Evolutionary conservation across 768 basidiomycete species (phyloP).

Genomic region (Amanita pseudoporphyria): DNA sequence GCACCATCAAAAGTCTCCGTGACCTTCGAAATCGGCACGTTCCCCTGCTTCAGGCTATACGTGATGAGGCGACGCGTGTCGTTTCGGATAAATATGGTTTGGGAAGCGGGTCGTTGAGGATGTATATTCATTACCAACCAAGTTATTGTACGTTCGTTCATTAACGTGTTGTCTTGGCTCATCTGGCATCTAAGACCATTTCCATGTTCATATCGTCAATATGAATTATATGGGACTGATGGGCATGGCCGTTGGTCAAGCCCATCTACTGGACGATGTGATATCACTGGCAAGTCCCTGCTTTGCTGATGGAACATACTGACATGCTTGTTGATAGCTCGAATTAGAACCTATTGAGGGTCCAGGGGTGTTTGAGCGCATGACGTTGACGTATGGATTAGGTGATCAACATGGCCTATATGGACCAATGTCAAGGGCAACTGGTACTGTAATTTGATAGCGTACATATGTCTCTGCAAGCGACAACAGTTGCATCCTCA

Average conservation of each 20-base stretch:
- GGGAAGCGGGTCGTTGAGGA: slow-evolving; percentile 47
- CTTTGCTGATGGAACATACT: background rate
- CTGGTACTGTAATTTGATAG: background rate
- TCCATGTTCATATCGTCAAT: slow-evolving; percentile 90
- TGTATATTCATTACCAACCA: slow-evolving; percentile 94
- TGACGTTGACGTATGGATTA: slow-evolving; percentile 76
- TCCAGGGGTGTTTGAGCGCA: slow-evolving; percentile 49
- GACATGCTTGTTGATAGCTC: slow-evolving; percentile 14
- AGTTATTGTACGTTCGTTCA: slow-evolving; percentile 68
- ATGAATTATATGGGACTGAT: slow-evolving; percentile 51
- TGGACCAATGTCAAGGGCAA: slow-evolving; percentile 23
- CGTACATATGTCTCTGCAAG: background rate
- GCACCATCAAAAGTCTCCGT: slow-evolving; percentile 59
- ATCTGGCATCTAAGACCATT: slow-evolving; percentile 55
- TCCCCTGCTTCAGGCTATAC: slow-evolving; percentile 56
- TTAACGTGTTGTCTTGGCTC: background rate
- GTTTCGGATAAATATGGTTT: slow-evolving; percentile 63
- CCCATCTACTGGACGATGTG: slow-evolving; percentile 87
- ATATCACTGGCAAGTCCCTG: slow-evolving; percentile 61
- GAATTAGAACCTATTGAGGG: slow-evolving; percentile 54
- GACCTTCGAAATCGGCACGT: slow-evolving; percentile 65
- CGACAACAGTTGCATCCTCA: background rate
- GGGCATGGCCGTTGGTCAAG: slow-evolving; percentile 83
- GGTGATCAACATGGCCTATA: slow-evolving; percentile 76
- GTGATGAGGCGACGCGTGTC: slow-evolving; percentile 38